Evolutionary conservation across 1,284 basidiomycete species (phyloP), one percentile per base, ranked within the genome.

Genomic region (Fomitopsis betulina): DNA sequence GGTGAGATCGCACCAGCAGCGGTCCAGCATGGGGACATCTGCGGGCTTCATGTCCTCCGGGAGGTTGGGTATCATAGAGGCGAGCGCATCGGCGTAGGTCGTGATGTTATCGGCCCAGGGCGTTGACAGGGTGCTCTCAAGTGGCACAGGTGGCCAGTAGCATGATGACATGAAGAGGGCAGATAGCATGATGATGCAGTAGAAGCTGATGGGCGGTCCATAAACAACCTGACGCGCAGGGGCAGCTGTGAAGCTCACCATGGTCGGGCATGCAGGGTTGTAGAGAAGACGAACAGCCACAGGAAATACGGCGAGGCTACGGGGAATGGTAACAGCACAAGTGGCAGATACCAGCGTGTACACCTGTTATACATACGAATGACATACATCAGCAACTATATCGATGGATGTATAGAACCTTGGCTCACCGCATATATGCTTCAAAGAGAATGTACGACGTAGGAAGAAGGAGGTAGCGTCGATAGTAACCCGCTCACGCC

Each of bases 161-260:
- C 91, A 93, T 12, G 90, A 89, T 15, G 90, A 89, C 61, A 91
- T 79, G 70, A 91, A 92, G 54, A 92, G 78, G 15, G 90, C 87
- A 0, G 84, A 79, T 19, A 93, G 82, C 21, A 93, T 78, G 23
- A 91, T 78, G 57, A 92, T 86, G 77, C 90, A 93, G 70, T 93
- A 93, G 68, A 92, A 89, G 66, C 90, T 92, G 59, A 17, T 21
- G 45, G 56, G 21, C 23, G 45, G 13, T 23, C 54, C 30, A 35
- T 65, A 17, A 53, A 43, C 38, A 55, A 60, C 33, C 53, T 47
- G 40, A 37, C 13, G 45, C 19, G 47, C 12, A 35, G 40, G 17
- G 39, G 32, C 10, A 40, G 37, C 35, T 15, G 3, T 9, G 15
- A 27, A 30, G 74, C 84, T 61, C 60, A 91, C 91, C 90, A 93